Conservation (phyloP, 2,329 filamentous ascomycete species). For the Colletotrichum orchidophilum region DNA sequence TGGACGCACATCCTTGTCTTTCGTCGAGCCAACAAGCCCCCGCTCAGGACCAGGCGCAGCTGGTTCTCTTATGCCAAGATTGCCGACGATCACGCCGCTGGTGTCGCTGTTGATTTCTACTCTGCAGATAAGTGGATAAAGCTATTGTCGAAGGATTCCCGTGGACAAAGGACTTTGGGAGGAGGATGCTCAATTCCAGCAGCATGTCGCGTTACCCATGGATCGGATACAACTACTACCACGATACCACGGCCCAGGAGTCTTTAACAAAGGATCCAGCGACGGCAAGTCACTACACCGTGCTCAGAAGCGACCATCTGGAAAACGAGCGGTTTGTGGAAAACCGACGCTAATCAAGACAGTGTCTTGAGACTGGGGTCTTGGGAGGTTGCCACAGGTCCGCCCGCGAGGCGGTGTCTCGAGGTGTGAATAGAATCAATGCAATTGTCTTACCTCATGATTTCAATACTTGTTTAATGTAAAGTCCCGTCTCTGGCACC, state of each 20-base stretch:
- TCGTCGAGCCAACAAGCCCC: background rate
- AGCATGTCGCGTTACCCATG: background rate
- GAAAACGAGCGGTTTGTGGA: background rate
- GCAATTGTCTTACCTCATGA: background rate
- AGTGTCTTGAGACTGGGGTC: background rate
- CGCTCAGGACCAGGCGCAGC: background rate
- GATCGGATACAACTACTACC: background rate
- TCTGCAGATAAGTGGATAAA: background rate
- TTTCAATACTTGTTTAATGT: background rate
- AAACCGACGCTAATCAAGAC: background rate
- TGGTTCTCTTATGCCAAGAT: background rate
- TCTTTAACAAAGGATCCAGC: background rate
- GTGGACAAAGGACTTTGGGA: background rate
- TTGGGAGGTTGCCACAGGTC: background rate
- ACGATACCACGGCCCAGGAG: too few relatives aligned
- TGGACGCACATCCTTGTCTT: background rate
- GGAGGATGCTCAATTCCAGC: background rate
- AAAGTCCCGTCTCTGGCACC: too few relatives aligned
- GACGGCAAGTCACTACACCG: background rate
- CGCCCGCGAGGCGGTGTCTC: background rate
- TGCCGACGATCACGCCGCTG: background rate
- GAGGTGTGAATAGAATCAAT: background rate
- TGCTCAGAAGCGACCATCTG: background rate
- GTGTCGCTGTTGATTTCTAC: background rate
- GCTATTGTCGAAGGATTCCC: background rate